Evolutionary conservation across 208 protist species (phyloP), one percentile per base, ranked within the genome.

Genomic region (Polymyxa betae): DNA sequence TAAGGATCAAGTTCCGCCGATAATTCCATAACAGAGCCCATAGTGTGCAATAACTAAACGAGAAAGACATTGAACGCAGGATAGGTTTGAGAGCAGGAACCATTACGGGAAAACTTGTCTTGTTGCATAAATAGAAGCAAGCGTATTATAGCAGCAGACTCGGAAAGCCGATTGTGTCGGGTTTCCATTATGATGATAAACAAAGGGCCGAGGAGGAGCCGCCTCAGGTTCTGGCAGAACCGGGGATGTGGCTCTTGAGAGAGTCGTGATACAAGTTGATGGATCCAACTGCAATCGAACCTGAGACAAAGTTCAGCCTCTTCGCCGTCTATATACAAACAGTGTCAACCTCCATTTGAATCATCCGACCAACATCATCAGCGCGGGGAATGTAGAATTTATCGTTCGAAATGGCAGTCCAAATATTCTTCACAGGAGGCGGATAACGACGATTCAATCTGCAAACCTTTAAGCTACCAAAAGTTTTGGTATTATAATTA

Each of bases 121-220:
- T 16, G 45, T 90, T 16, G 72, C 45, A 68, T 90, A 90, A 68
- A 90, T 90, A 68, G 35, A 20, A 24, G 88, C 88, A 16, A 90
- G 82, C n/a, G 35, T 40, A 32, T 90, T 90, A n/a, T 90, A 90
- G 88, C 72, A 90, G 72, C 77, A 12, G n/a, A 90, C 88, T 16
- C 66, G 35, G 88, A 90, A 88, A n/a, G 35, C 46, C 20, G 35
- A 68, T 16, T 16, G 20, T n/a, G 77, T 49, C 77, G 77, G 35
- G 20, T 16, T 88, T 88, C 77, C 77, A 29, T 77, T 68, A 24
- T 40, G 35, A 68, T 77, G 77, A 29, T 77, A 68, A 29, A 68
- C 24, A 24, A 88, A 77, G 77, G 35, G 77, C 24, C 46, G 35
- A 24, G 77, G 35, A 16, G 46, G 77, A 29, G 77, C 35, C 46